Evolutionary conservation across 2,329 filamentous ascomycete species (phyloP), one percentile per base, ranked within the genome.

Genomic region (Colletotrichum cereale): DNA sequence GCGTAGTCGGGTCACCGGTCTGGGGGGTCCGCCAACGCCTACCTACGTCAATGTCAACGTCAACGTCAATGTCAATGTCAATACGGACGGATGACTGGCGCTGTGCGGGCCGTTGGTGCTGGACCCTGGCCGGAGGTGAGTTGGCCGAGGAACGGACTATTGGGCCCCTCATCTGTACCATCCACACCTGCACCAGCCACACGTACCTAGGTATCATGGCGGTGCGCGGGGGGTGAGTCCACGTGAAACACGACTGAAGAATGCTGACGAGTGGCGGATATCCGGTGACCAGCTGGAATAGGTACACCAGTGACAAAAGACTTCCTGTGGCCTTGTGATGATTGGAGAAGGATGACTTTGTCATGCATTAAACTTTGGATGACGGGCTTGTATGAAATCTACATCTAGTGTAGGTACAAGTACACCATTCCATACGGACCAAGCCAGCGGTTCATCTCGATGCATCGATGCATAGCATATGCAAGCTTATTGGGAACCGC

Each of bases 121-220:
- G 31, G 47, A 16, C 57, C 52, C 29, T 29, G 62, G 62, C 58
- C 62, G 26, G 10, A 18, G 48, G 34, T n/a, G 42, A 50, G 69
- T 72, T 72, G 69, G 66, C 69, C 53, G 69, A 70, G 69, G 55
- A 72, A 72, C 69, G 69, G 34, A 21, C 18, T 29, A 4, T 26
- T 50, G 8, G 47, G 11, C 40, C 12, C 48, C 58, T 52, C 50
- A n/a, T 21, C 47, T 36, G 21, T 50, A 52, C 29, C 68, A 67
- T 65, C 68, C 64, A 67, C 64, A 71, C 34, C 55, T 44, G 48
- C 50, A 57, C n/a, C 68, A 71, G 68, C 68, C 64, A 67, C 64
- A 14, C 44, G 31, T 21, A 14, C 44, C 24, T 21, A n/a, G 24
- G 38, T 58, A 57, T 53, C 34, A 62, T 62, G 68, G 68, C 68